Evolutionary conservation across 257 asterid genomes (phyloP), one percentile per base, ranked within the genome.

Genomic region (Mentha longifolia): DNA sequence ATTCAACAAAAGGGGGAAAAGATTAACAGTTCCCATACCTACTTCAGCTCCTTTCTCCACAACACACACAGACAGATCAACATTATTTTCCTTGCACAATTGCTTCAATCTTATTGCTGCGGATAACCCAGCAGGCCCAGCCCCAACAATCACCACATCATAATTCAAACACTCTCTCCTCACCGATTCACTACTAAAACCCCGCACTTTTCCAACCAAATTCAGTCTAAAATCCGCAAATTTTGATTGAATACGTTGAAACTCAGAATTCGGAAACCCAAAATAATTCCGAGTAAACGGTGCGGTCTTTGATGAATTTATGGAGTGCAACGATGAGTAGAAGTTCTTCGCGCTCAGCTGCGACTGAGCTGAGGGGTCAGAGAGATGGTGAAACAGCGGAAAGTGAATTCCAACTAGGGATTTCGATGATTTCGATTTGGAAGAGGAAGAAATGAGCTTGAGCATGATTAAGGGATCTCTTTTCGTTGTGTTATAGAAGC

Each of bases 11-110:
- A 28, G 12, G 30, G 10, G 65, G 15, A 39, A 3, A 50, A 59
- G 4, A 64, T 12, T 7, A 17, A 51, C 25, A 16, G 57, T 51
- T 6, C n/a, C 28, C 84, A 41, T 86, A 91, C 99, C 99, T 64
- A 95, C 89, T 88, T 95, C 92, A 70, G 99, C 97, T 35, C 99
- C 98, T 79, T 95, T 95, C 86, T 95, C 99, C 55, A 95, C 95
- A 47, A 95, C 93, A 68, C 99, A 95, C 10, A 95, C 96, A 0
- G 99, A 89, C 22, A 95, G 77, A 81, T 95, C 94, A 65, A 84
- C 84, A 71, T 87, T 87, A 9, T 84, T 92, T 71, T 85, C 87
- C 74, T 76, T 79, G 83, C 99, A 89, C 63, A 95, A 70, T 39
- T 95, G 99, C 82, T 95, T 95, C 86, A 95, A 77, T 67, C 81